A percentile compares a stretch with the other conserved stretches of the same genome.
Conservation (phyloP, 148 eudicot species). For the Agrostemma githago region DNA sequence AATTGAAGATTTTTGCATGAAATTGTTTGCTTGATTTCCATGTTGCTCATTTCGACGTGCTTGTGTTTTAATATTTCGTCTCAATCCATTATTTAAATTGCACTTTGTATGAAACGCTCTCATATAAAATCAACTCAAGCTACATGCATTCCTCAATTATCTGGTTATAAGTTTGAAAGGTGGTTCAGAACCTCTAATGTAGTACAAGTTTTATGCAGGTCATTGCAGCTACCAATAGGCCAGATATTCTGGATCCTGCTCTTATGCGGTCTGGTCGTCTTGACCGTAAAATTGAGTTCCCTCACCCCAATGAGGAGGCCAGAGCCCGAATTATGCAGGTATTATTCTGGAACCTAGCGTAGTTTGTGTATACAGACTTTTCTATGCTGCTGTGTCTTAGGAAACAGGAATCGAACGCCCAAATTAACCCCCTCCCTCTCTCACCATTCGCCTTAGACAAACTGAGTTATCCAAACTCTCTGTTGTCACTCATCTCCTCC, state of each 20-base stretch:
- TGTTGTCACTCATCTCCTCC: too few relatives aligned
- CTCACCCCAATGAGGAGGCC: conserved; percentile 97
- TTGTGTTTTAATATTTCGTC: too few relatives aligned
- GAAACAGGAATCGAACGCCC: too few relatives aligned
- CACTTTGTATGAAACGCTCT: background rate
- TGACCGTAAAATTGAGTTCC: conserved; percentile 98
- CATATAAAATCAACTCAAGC: background rate
- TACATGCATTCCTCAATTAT: background rate
- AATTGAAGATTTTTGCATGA: background rate
- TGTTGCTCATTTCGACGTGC: background rate
- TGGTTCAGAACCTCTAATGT: background rate
- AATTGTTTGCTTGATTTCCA: background rate
- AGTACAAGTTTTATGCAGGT: conserved; percentile 45
- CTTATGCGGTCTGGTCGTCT: conserved; percentile 96
- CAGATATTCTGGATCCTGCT: conserved; percentile 96
- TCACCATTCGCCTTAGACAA: too few relatives aligned
- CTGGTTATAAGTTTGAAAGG: too few relatives aligned
- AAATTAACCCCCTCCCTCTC: too few relatives aligned
- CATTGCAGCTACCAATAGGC: conserved; percentile 95
- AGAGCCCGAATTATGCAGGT: conserved; percentile 96
- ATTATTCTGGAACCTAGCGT: background rate
- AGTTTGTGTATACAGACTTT: background rate
- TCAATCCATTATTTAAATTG: background rate
- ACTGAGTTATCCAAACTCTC: too few relatives aligned
- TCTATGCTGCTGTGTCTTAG: too few relatives aligned